phyloP scores from a whole-genome alignment of 73 alveolate genomes.

The Uronychia binucleata region DNA sequence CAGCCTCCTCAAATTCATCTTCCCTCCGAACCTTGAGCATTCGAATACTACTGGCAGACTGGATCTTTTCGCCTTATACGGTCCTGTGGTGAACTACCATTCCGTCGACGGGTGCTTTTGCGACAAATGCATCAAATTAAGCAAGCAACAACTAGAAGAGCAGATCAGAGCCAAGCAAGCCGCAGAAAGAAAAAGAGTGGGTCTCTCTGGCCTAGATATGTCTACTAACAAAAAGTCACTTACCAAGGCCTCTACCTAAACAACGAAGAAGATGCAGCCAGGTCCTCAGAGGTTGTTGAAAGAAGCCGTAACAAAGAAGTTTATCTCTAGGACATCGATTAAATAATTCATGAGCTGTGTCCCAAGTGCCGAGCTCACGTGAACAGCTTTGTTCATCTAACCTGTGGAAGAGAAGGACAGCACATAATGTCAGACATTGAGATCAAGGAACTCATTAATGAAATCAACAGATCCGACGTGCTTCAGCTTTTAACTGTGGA shows the following conservation, averaged over 20 bases:
- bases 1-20: constrained; percentile 85
- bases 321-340: constrained; percentile 39
- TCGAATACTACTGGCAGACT: constrained; percentile 93
- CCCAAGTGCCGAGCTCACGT: constrained; percentile 84
- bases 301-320: constrained; percentile 53
- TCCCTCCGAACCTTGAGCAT: constrained; percentile 96
- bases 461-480: constrained; percentile 89
- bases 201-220: constrained; percentile 32
- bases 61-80: constrained; percentile 93
- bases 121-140: constrained; percentile 70
- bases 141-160: constrained; percentile 74
- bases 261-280: constrained; percentile 50
- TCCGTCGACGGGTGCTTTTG: constrained; percentile 92
- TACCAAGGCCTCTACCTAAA: constrained; percentile 31
- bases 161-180: constrained; percentile 49
- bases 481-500: constrained; percentile 84
- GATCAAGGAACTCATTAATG: constrained; percentile 84
- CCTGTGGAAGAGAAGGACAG: constrained; percentile 92
- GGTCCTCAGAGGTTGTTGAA: constrained; percentile 75
- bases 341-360: constrained; percentile 66
- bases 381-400: constrained; percentile 84
- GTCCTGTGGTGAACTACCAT: constrained; percentile 92
- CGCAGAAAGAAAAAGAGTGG: constrained; percentile 65
- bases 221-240: constrained; percentile 5
- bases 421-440: constrained; percentile 93